Evolutionary conservation across 1,139 yeast species (phyloP).

Genomic region (Candida sp.): DNA sequence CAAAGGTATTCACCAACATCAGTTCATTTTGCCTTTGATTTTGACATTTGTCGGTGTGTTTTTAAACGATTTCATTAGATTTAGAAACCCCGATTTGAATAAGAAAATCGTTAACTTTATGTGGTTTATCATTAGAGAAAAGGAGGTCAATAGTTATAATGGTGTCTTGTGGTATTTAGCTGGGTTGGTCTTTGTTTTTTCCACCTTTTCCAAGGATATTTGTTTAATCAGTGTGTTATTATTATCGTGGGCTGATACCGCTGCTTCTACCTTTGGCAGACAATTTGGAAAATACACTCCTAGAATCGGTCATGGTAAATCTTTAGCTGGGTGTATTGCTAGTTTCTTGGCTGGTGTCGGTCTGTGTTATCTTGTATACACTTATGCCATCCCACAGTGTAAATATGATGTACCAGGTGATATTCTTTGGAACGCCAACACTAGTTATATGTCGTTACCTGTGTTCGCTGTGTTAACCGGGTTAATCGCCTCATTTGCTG

Average conservation of each 20-base stretch:
- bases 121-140: conserved; percentile 82
- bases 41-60: conserved; percentile 54
- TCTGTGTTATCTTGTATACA: conserved; percentile 67
- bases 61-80: conserved; percentile 66
- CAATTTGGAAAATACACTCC: conserved; percentile 83
- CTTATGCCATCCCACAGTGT: conserved; percentile 63
- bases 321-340: conserved; percentile 86
- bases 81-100: conserved; percentile 60
- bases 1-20: conserved; percentile 50
- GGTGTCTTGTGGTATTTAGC: conserved; percentile 85
- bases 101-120: conserved; percentile 57
- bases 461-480: conserved; percentile 66
- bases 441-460: conserved; percentile 53
- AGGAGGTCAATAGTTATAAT: conserved; percentile 65
- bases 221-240: conserved; percentile 71
- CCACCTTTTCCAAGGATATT: conserved; percentile 75
- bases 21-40: conserved; percentile 58
- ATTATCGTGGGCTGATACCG: conserved; percentile 96
- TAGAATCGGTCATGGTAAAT: conserved; percentile 65
- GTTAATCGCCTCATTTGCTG: conserved; percentile 79
- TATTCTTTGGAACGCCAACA: conserved; percentile 59
- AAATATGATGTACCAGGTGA: conserved; percentile 50
- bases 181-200: conserved; percentile 72
- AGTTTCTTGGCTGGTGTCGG: conserved; percentile 74
- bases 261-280: conserved; percentile 93